phyloP scores from a whole-genome alignment of 176 grass and related monocot genomes.

The Cenchrus purpureus region DNA sequence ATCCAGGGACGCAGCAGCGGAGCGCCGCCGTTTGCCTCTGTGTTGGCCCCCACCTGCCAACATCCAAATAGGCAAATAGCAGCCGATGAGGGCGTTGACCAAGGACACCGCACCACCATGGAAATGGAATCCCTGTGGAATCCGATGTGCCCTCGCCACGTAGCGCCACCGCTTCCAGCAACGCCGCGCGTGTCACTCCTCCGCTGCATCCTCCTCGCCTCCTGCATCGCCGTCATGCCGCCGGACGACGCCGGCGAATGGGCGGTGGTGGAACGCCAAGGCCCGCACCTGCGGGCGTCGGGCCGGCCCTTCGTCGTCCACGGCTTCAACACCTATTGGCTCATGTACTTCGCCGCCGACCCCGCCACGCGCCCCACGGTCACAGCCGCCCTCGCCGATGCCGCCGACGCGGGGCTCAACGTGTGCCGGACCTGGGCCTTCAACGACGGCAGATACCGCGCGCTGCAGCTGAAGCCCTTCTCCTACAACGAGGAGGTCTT shows the following conservation, averaged over 20 bases:
- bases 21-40: too few species aligned
- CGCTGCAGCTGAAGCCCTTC: constrained; percentile 66
- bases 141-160: not conserved
- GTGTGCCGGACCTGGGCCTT: constrained; percentile 93
- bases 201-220: constrained; percentile 24
- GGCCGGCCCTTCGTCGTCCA: constrained; percentile 66
- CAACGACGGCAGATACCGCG: constrained; percentile 69
- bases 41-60: not conserved
- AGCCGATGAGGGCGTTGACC: not conserved
- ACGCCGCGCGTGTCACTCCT: constrained; percentile 21
- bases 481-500: constrained; percentile 69
- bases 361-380: constrained; percentile 47
- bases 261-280: constrained; percentile 55
- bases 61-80: not conserved
- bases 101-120: not conserved
- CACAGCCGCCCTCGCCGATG: constrained; percentile 54
- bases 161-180: not conserved
- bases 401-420: constrained; percentile 55
- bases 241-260: constrained; percentile 34
- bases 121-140: not conserved
- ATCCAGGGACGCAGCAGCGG: too few species aligned
- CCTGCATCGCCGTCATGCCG: constrained; percentile 4
- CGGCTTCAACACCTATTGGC: constrained; percentile 88
- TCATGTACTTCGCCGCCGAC: constrained; percentile 81
- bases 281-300: constrained; percentile 44